Base-by-base conservation (phyloP, 345 rosid genomes). In the Viola odorata region DNA sequence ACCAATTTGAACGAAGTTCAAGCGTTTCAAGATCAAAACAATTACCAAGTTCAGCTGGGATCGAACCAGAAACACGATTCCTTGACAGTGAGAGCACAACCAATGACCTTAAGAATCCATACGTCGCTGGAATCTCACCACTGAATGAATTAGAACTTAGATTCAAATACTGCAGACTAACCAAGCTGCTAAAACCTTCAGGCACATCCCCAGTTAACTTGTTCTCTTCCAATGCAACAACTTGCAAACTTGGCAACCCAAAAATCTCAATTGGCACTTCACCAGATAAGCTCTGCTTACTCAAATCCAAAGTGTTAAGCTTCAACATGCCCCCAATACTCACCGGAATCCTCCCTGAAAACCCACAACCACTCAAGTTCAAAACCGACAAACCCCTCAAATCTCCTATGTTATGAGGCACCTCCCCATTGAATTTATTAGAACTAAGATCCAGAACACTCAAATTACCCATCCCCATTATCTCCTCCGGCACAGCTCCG, bases 141-240 rank as follows among this genome's bases (percentile, higher is more conserved):
- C 83, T 72, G 58, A 89, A 83, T 3, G 71, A 69, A 73, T 94
- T 94, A 58, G 75, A 78, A 57, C 84, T 85, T 39, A 94, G 88
- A 73, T 89, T 90, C 67, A 88, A 67, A 67, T 80, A 81, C 50
- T 65, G 79, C 76, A 90, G 71, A 72, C 87, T 75, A 80, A 73
- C 74, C 75, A 94, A 82, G 69, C 96, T 94, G 74, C 97, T 88
- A 59, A 94, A 81, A 12, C 97, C 97, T 81, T 87, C 97, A 62
- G 85, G 87, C 39, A 89, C 78, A 69, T 77, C 61, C n/a, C 90
- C 96, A 23, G 85, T 84, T 53, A 94, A 74, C 65, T 41, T 71
- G 64, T 94, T 94, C 62, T 84, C 96, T 67, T 94, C 88, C 83
- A 94, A 71, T 49, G 96, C 91, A 81, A 89, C 71, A 65, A 77